Conservation (phyloP, 495 filamentous ascomycete species). For the Neurospora sp. region DNA sequence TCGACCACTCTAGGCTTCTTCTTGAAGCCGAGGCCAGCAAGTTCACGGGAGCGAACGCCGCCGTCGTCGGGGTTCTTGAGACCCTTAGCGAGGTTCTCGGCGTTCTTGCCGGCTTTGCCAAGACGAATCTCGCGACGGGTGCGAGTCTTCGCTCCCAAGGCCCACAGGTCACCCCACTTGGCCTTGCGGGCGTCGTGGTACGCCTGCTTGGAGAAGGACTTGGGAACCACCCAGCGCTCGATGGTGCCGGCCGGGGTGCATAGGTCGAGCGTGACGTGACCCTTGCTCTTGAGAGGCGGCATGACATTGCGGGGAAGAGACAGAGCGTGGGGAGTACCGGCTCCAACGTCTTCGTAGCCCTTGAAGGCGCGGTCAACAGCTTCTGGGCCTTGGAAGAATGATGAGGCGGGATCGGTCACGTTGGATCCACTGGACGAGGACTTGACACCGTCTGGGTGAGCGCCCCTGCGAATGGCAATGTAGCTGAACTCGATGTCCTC, state of each 20-base stretch:
- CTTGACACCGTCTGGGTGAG: conserved; percentile 30
- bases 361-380: conserved; percentile 26
- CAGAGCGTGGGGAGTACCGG: conserved; percentile 42
- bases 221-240: conserved; percentile 91
- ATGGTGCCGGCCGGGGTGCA: conserved; percentile 79
- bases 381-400: conserved; percentile 14
- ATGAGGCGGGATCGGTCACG: neutral
- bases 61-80: conserved; percentile 22
- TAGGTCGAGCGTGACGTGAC: conserved; percentile 80
- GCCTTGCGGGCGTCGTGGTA: conserved; percentile 89
- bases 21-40: conserved; percentile 12
- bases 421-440: conserved; percentile 17
- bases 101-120: conserved; percentile 30
- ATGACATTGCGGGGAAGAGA: conserved; percentile 70
- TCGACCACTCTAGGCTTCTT: conserved; percentile 24
- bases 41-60: conserved; percentile 28
- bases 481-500: conserved; percentile 89
- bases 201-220: conserved; percentile 65
- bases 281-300: conserved; percentile 72
- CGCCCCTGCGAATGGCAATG: conserved; percentile 72
- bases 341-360: conserved; percentile 27
- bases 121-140: conserved; percentile 50
- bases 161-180: conserved; percentile 91
- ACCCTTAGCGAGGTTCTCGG: neutral
- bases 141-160: conserved; percentile 83